Base-by-base conservation (phyloP, 1,284 basidiomycete genomes). In the Cerioporus squamosus region DNA sequence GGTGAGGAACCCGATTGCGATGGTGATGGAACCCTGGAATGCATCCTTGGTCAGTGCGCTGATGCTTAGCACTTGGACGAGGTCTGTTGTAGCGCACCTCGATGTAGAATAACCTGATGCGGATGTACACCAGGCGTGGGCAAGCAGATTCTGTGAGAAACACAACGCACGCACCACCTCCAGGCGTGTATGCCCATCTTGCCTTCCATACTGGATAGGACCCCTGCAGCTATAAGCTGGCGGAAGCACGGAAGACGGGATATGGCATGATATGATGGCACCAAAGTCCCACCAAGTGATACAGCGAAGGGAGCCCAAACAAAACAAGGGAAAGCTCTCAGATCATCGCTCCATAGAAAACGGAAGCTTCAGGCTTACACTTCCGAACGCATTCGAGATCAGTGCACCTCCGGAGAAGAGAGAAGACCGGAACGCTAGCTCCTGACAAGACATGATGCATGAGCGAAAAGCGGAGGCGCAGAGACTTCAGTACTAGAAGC, bases 371-470 rank as follows among this genome's bases (percentile, higher is more conserved):
- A n/a, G n/a, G n/a, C 85, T 70, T 53, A 88, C 86, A 54, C 81
- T 77, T 43, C 90, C 89, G 68, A 93, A 91, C 2, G 91, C 90
- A 73, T 91, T 92, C 0, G 87, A 88, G 49, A 91, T 79, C n/a
- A 92, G 74, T 3, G 85, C 68, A n/a, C 89, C 90, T 7, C 79
- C 79, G 70, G 86, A 91, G 2, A 94, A 78, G 55, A 91, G 79
- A 0, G 88, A 86, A 47, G 86, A 83, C 39, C 91, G 82, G 56
- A 91, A 81, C 0, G 85, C 85, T 6, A 89, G 73, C 72, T 89
- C 86, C 85, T 87, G 24, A 6, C 3, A 15, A 10, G 9, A 10
- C 33, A 10, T 36, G 9, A 10, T 7, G 3, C 33, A 10, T 36
- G 9, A 36, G 26, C 26, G 26, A 9, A 5, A 29, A 29, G 26